Evolutionary conservation across 176 grass and related monocot species (phyloP), one percentile per base, ranked within the genome.

Genomic region (Cenchrus fungigraminus): DNA sequence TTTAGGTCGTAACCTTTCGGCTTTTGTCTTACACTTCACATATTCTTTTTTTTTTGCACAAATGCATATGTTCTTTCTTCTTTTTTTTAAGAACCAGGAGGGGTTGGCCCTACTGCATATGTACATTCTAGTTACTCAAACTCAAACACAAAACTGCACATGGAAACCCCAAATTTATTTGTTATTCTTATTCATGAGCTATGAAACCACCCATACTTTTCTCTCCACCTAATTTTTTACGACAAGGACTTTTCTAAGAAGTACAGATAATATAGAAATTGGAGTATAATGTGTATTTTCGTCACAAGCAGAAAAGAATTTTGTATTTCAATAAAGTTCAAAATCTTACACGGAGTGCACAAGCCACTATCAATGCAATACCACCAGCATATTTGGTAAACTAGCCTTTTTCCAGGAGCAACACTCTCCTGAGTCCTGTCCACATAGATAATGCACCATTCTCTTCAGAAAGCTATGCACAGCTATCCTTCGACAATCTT

Each of bases 401-500:
- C 53, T 81, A 76, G 62, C 20, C 44, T 53, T 85, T 85, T 60
- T 74, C 12, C 47, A 37, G 46, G 17, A 76, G 71, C 52, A 80
- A 55, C 0, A 11, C 6, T 57, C 10, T 82, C 37, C 37, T 40
- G 37, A 53, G 31, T 32, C 31, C 73, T 69, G 6, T 37, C 8
- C 75, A 67, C 69, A 34, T 61, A 89, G 2, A 69, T 81, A 67
- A 80, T 84, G 60, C 79, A 79, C 13, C 68, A 80, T 51, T 79
- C 47, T 70, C 32, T 87, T 61, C 46, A 71, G 37, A 83, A 46
- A 76, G 46, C 15, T 70, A 80, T 82, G 49, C 54, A 88, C n/a
- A 91, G 11, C 86, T 89, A 98, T 83, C 96, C 96, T 95, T 95
- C 96, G 74, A 95, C 40, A 55, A 98, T 84, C 89, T 98, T 98